Percentiles rank a stretch among this genome's conserved stretches.
Conservation (phyloP, 1,139 yeast species). For the Lodderomyces jiufengensis region DNA sequence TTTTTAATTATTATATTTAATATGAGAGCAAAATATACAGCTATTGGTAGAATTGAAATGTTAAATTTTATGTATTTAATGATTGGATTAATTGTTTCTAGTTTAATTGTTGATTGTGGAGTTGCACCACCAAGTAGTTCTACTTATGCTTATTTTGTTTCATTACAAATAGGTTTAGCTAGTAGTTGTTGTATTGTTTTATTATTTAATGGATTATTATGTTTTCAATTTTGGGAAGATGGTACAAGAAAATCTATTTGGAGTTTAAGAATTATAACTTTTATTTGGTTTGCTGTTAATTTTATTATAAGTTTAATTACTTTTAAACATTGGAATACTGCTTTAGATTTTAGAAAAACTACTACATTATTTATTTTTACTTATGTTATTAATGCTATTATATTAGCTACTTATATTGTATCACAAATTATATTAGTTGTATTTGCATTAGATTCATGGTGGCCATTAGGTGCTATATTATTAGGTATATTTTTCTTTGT, state of each 20-base stretch:
- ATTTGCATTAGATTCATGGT: slow-evolving; percentile 65
- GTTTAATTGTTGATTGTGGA: slow-evolving; percentile 85
- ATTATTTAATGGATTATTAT: slow-evolving; percentile 70
- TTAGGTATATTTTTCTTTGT: slow-evolving; percentile 71
- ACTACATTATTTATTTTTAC: slow-evolving; percentile 63
- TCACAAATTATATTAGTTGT: slow-evolving; percentile 72
- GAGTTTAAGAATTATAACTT: slow-evolving; percentile 47
- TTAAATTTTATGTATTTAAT: slow-evolving; percentile 64
- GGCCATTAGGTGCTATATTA: slow-evolving; percentile 83
- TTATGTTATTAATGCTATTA: slow-evolving; percentile 67
- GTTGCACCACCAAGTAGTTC: slow-evolving; percentile 82
- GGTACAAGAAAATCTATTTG: slow-evolving; percentile 69
- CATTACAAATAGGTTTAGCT: slow-evolving; percentile 71
- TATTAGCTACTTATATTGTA: slow-evolving; percentile 58
- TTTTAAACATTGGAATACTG: slow-evolving; percentile 63
- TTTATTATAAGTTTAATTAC: slow-evolving; percentile 70
- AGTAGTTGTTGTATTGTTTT: slow-evolving; percentile 69
- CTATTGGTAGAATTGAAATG: slow-evolving; percentile 89
- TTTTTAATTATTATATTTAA: slow-evolving; percentile 72
- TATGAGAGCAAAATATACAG: slow-evolving; percentile 81
- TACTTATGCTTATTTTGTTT: slow-evolving; percentile 77
- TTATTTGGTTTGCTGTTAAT: slow-evolving; percentile 55
- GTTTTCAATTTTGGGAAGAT: slow-evolving; percentile 92
- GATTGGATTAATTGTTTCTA: slow-evolving; percentile 54
- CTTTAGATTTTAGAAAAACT: slow-evolving; percentile 45